Base-by-base conservation (phyloP, 345 rosid species). In the Draba incana region DNA sequence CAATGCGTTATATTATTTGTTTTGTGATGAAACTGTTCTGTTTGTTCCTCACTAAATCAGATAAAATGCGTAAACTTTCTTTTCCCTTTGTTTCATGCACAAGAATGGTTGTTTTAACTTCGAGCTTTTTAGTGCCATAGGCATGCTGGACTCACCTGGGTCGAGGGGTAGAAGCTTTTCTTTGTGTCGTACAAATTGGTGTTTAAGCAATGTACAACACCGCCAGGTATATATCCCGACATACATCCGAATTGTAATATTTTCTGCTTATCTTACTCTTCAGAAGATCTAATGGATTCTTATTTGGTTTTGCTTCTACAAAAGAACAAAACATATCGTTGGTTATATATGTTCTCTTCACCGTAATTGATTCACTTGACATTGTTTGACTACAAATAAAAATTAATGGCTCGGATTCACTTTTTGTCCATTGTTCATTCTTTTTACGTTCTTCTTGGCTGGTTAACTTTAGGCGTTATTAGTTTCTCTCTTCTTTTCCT, bases 101-200 rank as follows among this genome's bases (percentile, higher is more conserved):
- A 43, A 31, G 24, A 60, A 43, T 20, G 47, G 48, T 23, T 25
- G 64, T 28, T 64, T 28, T 31, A 57, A 57, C 71, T n/a, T 62
- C 14, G 16, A 37, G 42, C 9, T 49, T 76, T 64, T 58, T 64
- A 57, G 31, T 55, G 71, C 53, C 68, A 4, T 71, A 90, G 99
- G 95, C 83, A 50, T 90, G 97, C 75, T 93, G 99, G 97, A 87
- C 89, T 81, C 91, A 72, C 64, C 51, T 91, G 45, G 88, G 86
- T 72, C 86, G 77, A 65, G 72, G 57, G 45, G 71, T 84, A 3
- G 96, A 86, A 70, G 84, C 95, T 63, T 74, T 71, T 72, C 92
- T 90, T 44, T 93, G 99, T 68, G 82, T 86, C 70, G 82, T 90
- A 70, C 88, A 79, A 73, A 67, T 57, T 71, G 96, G 81, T 68